A percentile compares a stretch with the other conserved stretches of the same genome.
Evolutionary conservation across 805 yeast species (phyloP).

Genomic region (Kuraishia ogatae): DNA sequence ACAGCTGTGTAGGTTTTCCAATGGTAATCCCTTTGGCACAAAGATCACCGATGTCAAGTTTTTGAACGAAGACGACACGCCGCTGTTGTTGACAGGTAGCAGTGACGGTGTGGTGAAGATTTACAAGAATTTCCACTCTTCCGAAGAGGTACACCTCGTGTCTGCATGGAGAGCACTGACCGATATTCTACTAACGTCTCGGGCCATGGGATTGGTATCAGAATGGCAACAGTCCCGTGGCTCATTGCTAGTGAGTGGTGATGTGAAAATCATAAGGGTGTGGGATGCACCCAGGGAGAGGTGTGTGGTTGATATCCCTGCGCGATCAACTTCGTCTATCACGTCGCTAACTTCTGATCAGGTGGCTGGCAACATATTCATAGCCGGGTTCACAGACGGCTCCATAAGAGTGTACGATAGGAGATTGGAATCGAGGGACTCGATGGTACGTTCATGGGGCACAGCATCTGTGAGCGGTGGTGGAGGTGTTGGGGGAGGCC

Average conservation of each 20-base stretch:
- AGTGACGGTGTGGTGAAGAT: conserved; percentile 92
- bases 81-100: conserved; percentile 78
- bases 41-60: conserved; percentile 80
- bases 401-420: conserved; percentile 85
- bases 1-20: conserved; percentile 63
- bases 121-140: conserved; percentile 64
- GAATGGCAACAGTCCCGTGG: conserved; percentile 99
- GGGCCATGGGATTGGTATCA: conserved; percentile 73
- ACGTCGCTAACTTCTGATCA: conserved; percentile 91
- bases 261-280: conserved; percentile 79
- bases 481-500: conserved; percentile 6
- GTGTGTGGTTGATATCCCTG: conserved; percentile 82
- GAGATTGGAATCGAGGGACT: conserved; percentile 73
- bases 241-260: conserved; percentile 85
- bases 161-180: conserved; percentile 92
- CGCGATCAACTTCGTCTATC: conserved; percentile 81
- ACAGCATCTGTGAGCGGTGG: conserved; percentile 2
- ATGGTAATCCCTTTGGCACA: conserved; percentile 82
- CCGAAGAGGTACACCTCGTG: conserved; percentile 48
- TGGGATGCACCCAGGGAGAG: conserved; percentile 98
- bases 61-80: conserved; percentile 87
- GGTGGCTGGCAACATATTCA: conserved; percentile 83
- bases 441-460: conserved; percentile 75
- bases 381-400: conserved; percentile 91
- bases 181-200: conserved; percentile 71